These are phyloP conservation scores for Hanseniaspora meyeri DNA, from an alignment of 805 yeast species.

Conservation along the genomic window DNA sequence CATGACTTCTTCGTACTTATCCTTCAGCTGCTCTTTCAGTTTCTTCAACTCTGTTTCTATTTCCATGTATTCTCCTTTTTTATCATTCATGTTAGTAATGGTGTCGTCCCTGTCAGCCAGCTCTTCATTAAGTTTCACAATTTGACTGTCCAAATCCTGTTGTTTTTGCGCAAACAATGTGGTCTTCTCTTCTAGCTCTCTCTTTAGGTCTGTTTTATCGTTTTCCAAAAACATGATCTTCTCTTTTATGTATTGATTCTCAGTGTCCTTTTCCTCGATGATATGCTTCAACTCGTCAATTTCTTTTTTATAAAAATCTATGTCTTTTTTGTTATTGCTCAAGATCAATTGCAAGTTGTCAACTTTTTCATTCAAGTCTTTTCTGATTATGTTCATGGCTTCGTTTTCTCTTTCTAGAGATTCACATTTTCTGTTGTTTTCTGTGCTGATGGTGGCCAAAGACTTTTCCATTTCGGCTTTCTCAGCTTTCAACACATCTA, in stretches of 20 bases:
- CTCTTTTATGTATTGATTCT: constrained; percentile 8
- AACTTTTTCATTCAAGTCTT: constrained; percentile 21
- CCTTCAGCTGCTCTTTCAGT: constrained; percentile 19
- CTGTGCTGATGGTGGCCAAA: constrained; percentile 30
- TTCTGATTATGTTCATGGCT: constrained; percentile 15
- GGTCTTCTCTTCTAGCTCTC: constrained; percentile 31
- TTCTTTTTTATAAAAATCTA: constrained; percentile 28
- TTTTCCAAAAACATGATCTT: constrained; percentile 4
- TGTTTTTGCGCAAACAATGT: constrained; percentile 15
- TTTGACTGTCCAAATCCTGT: constrained; percentile 22
- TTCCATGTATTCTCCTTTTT: constrained; percentile 21
- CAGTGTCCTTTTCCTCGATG: constrained; percentile 14
- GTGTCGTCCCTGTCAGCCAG: constrained; percentile 17
- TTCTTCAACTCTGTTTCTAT: constrained; percentile 20
- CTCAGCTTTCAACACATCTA: constrained; percentile 39
- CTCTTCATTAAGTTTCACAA: constrained; percentile 21
- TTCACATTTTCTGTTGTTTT: constrained; percentile 25
- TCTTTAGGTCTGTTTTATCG: constrained; percentile 26
- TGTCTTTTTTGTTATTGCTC: constrained; percentile 28
- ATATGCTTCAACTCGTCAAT: constrained; percentile 28
- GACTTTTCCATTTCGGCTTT: constrained; percentile 38
- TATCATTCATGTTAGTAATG: background rate
- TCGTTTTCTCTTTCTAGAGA: constrained; percentile 32
- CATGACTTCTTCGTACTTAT: constrained; percentile 40
- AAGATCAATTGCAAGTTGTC: constrained; percentile 32